Base-by-base conservation (phyloP, 2,329 filamentous ascomycete genomes). In the Penicillium hordei region DNA sequence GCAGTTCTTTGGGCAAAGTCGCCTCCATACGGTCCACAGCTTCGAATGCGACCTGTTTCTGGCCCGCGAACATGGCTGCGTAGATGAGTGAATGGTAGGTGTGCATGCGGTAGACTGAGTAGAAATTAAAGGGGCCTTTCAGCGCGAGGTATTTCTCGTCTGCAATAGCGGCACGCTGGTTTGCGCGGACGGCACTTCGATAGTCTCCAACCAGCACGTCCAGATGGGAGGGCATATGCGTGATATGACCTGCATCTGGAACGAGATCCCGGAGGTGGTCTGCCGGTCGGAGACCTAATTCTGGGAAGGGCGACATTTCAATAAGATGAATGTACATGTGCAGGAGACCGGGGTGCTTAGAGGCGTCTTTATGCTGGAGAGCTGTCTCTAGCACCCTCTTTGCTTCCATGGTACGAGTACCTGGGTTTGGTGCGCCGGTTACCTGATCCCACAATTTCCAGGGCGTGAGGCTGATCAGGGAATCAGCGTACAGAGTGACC, bases 251-350 rank as follows among this genome's bases (percentile, higher is more conserved):
- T 0, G 84, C 81, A 68, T 91, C 88, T 0, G 88, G 88, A 0
- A 88, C 83, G 2, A 91, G 79, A 10, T 78, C 80, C 23, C 88
- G 84, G 12, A 91, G 79, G 23, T 68, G 75, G 65, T 91, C 82
- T 5, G 87, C 88, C 0, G 82, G 78, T 0, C 81, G 76, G 17
- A 90, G 70, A 1, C 86, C 89, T 1, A 74, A 69, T 69, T 90
- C 89, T 0, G 89, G 89, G 0, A 77, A 80, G 0, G 78, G 75
- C 0, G 88, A 91, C 89, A 91, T 91, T 68, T 92, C 89, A 79
- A 90, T 89, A 4, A 90, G 81, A 65, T 91, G 89, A 39, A 91
- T 89, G 70, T 92, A 92, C 33, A 91, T 75, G 70, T 93, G 89
- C 6, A 91, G 77, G 0, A 92, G 72, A 0, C 89, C 89, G 0